A percentile compares a stretch with the other conserved stretches of the same genome.
These are phyloP conservation scores for Leccinum griseonigrum DNA, from an alignment of 1,284 basidiomycete species.

Conservation along the genomic window DNA sequence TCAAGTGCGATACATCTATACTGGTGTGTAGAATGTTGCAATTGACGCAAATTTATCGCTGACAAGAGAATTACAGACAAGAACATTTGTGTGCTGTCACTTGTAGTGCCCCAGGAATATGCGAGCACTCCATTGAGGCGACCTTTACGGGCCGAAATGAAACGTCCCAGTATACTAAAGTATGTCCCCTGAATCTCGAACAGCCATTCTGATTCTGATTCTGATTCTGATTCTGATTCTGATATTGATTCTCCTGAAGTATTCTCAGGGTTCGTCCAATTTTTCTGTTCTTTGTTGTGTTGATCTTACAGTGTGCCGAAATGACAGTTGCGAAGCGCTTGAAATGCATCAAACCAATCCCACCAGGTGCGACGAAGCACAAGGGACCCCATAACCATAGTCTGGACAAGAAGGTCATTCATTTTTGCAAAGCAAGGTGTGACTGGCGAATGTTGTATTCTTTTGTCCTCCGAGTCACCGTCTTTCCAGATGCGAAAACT, in stretches of 20 bases:
- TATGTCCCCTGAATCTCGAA: constrained; percentile 14
- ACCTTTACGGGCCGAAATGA: constrained; percentile 50
- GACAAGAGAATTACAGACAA: constrained; percentile 35
- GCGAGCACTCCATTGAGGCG: constrained; percentile 54
- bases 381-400: constrained; percentile 48
- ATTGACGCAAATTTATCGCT: not conserved
- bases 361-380: constrained; percentile 41
- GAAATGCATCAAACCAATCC: constrained; percentile 46
- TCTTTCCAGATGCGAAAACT: constrained; percentile 46
- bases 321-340: constrained; percentile 45
- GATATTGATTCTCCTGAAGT: constrained; percentile 13
- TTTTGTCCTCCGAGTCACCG: constrained; percentile 1
- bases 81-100: constrained; percentile 44
- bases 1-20: constrained; percentile 49
- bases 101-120: constrained; percentile 48
- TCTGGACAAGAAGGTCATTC: constrained; percentile 39
- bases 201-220: not conserved
- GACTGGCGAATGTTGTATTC: not conserved
- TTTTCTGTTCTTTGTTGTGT: not conserved
- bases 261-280: constrained; percentile 24
- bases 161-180: constrained; percentile 50
- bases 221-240: not conserved
- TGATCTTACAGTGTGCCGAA: not conserved
- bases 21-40: constrained; percentile 41
- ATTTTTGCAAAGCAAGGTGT: constrained; percentile 50